Conservation (phyloP, 805 yeast genomes). For the Pichia phayaonensis region DNA sequence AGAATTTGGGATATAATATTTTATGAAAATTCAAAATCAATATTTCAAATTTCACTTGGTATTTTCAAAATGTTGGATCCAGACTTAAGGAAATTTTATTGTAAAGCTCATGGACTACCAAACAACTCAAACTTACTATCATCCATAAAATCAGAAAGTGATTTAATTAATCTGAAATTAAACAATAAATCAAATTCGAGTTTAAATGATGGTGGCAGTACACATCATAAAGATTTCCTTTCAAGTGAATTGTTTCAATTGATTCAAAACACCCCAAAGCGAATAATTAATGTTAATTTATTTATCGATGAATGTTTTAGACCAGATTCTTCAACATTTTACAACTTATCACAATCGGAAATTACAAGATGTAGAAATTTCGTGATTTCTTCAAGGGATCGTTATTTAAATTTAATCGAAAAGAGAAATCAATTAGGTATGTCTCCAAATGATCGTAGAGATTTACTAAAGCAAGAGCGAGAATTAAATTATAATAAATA, state of each 20-base stretch:
- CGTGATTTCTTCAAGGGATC: conserved; percentile 56
- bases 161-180: not conserved
- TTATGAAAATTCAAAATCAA: conserved; percentile 82
- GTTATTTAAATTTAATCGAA: conserved; percentile 28
- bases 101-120: conserved; percentile 4
- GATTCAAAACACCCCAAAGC: conserved; percentile 76
- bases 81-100: conserved; percentile 32
- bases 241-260: conserved; percentile 57
- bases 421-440: conserved; percentile 25
- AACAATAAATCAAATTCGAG: conserved; percentile 2
- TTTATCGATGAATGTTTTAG: conserved; percentile 71
- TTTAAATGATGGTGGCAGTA: conserved; percentile 8
- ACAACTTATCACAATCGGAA: conserved; percentile 74
- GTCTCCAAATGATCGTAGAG: conserved; percentile 26
- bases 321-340: conserved; percentile 22
- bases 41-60: conserved; percentile 77
- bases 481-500: not conserved
- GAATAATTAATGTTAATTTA: conserved; percentile 57
- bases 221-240: conserved; percentile 21
- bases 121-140: not conserved
- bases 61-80: conserved; percentile 72
- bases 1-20: conserved; percentile 94
- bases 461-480: conserved; percentile 14
- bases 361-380: conserved; percentile 69
- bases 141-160: not conserved